A percentile compares a stretch with the other conserved stretches of the same genome.
Conservation (phyloP, 2,329 filamentous ascomycete genomes). For the Alternaria angustiovoidea region DNA sequence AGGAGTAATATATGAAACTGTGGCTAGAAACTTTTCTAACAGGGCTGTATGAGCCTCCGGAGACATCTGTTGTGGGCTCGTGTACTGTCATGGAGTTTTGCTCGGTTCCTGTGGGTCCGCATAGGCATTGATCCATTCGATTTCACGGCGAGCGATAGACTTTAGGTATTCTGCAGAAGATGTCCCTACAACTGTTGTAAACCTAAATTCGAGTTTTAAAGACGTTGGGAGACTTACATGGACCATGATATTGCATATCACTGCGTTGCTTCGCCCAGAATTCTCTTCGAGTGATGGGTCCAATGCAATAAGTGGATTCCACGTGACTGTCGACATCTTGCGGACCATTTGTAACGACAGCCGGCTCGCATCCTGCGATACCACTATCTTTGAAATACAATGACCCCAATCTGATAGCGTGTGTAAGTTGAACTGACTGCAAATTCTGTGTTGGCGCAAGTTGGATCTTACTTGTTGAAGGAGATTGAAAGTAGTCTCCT, state of each 20-base stretch:
- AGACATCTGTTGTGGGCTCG: constrained; percentile 37
- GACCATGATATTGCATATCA: constrained; percentile 33
- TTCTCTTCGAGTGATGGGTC: constrained; percentile 34
- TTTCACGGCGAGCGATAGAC: constrained; percentile 46
- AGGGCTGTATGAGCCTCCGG: constrained; percentile 28
- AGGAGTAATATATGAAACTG: constrained; percentile 37
- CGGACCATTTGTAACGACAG: constrained; percentile 25
- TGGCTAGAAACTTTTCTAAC: constrained; percentile 30
- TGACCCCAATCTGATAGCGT: constrained; percentile 23
- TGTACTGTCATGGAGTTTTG: constrained; percentile 45
- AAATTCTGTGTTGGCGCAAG: constrained; percentile 30
- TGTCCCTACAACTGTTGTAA: constrained; percentile 27
- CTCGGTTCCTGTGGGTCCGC: constrained; percentile 31
- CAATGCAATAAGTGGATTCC: constrained; percentile 31
- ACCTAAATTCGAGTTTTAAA: constrained; percentile 5
- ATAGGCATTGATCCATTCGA: constrained; percentile 43
- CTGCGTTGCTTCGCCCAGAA: constrained; percentile 35
- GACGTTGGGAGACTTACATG: constrained; percentile 26
- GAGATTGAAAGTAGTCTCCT: constrained; percentile 38
- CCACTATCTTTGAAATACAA: constrained; percentile 34
- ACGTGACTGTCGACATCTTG: constrained; percentile 24
- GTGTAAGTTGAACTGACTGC: constrained; percentile 23
- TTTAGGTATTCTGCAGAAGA: constrained; percentile 33
- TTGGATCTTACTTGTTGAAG: constrained; percentile 35
- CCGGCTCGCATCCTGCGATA: constrained; percentile 43